phyloP scores from a whole-genome alignment of 192 early-diverging fungal species.

The Glomus cerebriforme region DNA sequence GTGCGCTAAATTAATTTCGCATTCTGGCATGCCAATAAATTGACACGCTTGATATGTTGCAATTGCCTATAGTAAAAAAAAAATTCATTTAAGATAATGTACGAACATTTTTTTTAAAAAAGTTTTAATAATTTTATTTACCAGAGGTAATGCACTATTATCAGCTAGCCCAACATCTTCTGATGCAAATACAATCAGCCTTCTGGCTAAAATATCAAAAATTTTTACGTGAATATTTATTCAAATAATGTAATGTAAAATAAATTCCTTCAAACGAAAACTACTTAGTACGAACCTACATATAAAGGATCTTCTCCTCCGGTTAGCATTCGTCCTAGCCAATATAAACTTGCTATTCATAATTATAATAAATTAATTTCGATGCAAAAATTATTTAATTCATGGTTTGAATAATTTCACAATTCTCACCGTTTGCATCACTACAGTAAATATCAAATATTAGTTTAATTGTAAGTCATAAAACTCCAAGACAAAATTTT shows the following conservation, averaged over 20 bases:
- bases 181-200: slow-evolving; percentile 77
- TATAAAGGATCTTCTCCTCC: slow-evolving; percentile 92
- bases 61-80: slow-evolving; percentile 51
- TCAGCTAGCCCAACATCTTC: slow-evolving; percentile 92
- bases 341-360: slow-evolving; percentile 70
- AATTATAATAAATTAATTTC: slow-evolving; percentile 37
- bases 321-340: slow-evolving; percentile 88
- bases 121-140: slow-evolving; percentile 17
- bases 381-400: neutral
- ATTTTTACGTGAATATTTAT: neutral
- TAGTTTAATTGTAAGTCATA: neutral
- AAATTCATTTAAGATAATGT: neutral
- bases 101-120: neutral
- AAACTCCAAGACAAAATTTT: neutral
- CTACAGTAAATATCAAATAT: neutral
- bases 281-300: slow-evolving; percentile 43
- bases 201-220: slow-evolving; percentile 21
- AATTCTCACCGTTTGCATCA: slow-evolving; percentile 15
- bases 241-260: neutral
- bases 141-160: slow-evolving; percentile 70
- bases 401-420: neutral
- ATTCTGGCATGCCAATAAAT: slow-evolving; percentile 91
- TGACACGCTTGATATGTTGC: slow-evolving; percentile 83
- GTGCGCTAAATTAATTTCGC: slow-evolving; percentile 82
- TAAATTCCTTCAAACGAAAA: neutral